These are phyloP conservation scores for Solanum aculeatissimum DNA, from an alignment of 305 asterid genomes.

Conservation along the genomic window DNA sequence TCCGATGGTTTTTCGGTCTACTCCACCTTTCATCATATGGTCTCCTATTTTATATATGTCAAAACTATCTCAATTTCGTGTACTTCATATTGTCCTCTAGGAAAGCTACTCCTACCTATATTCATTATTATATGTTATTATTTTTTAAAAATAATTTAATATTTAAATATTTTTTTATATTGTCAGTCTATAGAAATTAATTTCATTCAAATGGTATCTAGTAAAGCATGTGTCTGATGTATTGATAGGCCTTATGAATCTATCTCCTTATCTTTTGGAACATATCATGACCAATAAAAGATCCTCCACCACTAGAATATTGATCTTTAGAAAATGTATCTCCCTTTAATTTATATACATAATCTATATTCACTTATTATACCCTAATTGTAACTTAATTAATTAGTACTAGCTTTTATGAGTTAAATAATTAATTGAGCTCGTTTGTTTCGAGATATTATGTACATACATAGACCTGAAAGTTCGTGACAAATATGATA, in stretches of 20 bases:
- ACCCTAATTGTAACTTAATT: neutral
- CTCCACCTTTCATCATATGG: neutral
- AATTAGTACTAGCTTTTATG: neutral
- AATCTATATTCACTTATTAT: neutral
- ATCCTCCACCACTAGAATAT: neutral
- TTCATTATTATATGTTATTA: neutral
- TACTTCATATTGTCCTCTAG: neutral
- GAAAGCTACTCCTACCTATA: neutral
- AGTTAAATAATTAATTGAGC: neutral
- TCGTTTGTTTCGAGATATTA: neutral
- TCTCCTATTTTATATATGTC: neutral
- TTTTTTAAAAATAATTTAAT: neutral
- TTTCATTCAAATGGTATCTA: neutral
- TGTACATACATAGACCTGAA: neutral
- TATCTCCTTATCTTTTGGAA: constrained; percentile 1
- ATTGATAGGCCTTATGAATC: neutral
- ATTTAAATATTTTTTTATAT: neutral
- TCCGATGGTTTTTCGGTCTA: neutral
- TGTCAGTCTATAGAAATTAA: neutral
- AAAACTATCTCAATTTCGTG: neutral
- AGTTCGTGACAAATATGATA: neutral
- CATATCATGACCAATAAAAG: neutral
- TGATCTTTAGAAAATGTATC: neutral
- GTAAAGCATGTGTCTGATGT: neutral
- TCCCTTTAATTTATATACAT: neutral